A percentile compares a stretch with the other conserved stretches of the same genome.
Evolutionary conservation across 1,284 basidiomycete genomes (phyloP).

Genomic region (Malassezia yamatoensis): DNA sequence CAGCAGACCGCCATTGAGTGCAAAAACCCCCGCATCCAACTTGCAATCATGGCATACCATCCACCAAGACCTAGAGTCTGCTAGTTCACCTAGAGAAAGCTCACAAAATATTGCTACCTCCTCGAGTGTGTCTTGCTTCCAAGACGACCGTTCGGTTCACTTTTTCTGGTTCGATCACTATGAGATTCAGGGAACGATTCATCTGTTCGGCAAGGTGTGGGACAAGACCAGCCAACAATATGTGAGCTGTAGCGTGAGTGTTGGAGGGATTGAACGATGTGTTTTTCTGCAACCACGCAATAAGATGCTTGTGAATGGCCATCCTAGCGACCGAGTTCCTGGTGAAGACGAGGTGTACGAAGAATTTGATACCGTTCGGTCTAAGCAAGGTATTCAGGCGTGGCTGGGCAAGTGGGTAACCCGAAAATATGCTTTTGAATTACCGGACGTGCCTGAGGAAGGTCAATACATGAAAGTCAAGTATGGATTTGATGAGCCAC

Average conservation of each 20-base stretch:
- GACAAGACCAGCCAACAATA: conserved; percentile 52
- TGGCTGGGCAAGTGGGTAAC: conserved; percentile 63
- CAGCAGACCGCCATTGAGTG: neutral
- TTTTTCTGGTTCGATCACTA: conserved; percentile 47
- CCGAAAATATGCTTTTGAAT: conserved; percentile 86
- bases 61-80: conserved; percentile 23
- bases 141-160: conserved; percentile 20
- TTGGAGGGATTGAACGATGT: conserved; percentile 79
- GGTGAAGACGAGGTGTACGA: conserved; percentile 60
- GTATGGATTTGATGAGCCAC: conserved; percentile 47
- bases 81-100: neutral
- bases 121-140: neutral
- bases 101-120: neutral
- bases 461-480: conserved; percentile 71
- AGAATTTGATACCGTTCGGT: conserved; percentile 73
- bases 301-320: conserved; percentile 49
- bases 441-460: conserved; percentile 70
- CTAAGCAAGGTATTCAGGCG: conserved; percentile 63
- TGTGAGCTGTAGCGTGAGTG: conserved; percentile 77
- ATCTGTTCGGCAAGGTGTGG: conserved; percentile 45
- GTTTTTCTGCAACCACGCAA: conserved; percentile 73
- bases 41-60: conserved; percentile 27
- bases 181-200: conserved; percentile 39
- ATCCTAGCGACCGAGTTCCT: conserved; percentile 59
- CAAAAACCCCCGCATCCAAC: neutral